These are phyloP conservation scores for Mycena polygramma DNA, from an alignment of 768 basidiomycete species.

Conservation along the genomic window DNA sequence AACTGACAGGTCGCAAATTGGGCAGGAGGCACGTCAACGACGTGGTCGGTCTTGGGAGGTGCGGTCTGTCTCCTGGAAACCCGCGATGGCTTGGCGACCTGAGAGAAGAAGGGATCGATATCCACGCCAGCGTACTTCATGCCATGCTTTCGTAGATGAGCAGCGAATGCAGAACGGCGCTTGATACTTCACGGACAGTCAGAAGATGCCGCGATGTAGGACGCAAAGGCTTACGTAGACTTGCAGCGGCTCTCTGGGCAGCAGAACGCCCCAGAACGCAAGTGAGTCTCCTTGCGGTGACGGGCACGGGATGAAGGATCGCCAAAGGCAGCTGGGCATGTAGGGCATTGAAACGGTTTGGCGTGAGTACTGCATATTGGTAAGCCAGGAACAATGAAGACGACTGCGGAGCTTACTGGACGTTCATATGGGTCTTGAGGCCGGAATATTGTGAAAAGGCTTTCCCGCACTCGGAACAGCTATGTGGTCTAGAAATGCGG, in stretches of 20 bases:
- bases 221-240: slow-evolving; percentile 55
- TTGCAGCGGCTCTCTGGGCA: slow-evolving; percentile 63
- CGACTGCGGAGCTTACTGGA: slow-evolving; percentile 64
- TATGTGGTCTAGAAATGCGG: slow-evolving; percentile 57
- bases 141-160: slow-evolving; percentile 68
- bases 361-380: slow-evolving; percentile 55
- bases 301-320: slow-evolving; percentile 80
- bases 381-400: slow-evolving; percentile 13
- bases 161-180: slow-evolving; percentile 68
- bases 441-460: slow-evolving; percentile 71
- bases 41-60: neutral
- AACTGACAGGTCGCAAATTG: slow-evolving; percentile 13
- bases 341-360: slow-evolving; percentile 67
- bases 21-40: neutral
- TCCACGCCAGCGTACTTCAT: slow-evolving; percentile 47
- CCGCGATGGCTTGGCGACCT: slow-evolving; percentile 40
- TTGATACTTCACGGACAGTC: slow-evolving; percentile 64
- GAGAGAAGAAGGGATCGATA: slow-evolving; percentile 49
- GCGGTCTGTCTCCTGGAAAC: neutral
- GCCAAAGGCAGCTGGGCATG: slow-evolving; percentile 67
- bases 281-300: slow-evolving; percentile 73
- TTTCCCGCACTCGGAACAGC: slow-evolving; percentile 66
- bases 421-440: slow-evolving; percentile 73
- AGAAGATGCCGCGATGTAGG: slow-evolving; percentile 7
- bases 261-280: slow-evolving; percentile 53